Evolutionary conservation across 2,329 filamentous ascomycete genomes (phyloP).

Genomic region (Cladosporium austrohemisphaericum): DNA sequence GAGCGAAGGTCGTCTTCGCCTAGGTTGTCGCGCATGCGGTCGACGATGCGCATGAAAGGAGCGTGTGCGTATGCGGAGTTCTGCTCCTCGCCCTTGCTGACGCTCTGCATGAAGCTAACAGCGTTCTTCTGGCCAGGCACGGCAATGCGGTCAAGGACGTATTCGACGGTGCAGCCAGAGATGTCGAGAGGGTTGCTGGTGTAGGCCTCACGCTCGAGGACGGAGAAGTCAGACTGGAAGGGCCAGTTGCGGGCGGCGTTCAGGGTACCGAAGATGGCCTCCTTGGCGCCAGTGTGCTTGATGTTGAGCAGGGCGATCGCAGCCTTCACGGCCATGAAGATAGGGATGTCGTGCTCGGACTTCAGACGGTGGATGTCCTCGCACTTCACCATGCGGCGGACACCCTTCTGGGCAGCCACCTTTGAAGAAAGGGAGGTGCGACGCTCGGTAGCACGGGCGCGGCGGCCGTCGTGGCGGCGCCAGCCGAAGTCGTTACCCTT

Average conservation of each 20-base stretch:
- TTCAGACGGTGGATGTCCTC: constrained; percentile 30
- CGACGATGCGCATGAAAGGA: constrained; percentile 31
- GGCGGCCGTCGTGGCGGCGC: constrained; percentile 26
- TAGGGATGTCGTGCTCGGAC: constrained; percentile 29
- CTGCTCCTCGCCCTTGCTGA: constrained; percentile 30
- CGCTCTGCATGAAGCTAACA: constrained; percentile 30
- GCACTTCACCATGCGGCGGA: constrained; percentile 27
- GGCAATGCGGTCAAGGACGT: constrained; percentile 31
- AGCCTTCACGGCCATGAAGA: constrained; percentile 34
- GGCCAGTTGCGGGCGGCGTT: constrained; percentile 34
- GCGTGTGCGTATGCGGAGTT: constrained; percentile 30
- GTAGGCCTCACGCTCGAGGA: constrained; percentile 28
- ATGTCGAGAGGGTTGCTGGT: constrained; percentile 32
- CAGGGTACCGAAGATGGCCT: constrained; percentile 33
- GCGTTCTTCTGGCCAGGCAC: constrained; percentile 24
- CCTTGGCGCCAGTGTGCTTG: constrained; percentile 27
- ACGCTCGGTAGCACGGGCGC: constrained; percentile 27
- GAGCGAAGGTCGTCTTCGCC: constrained; percentile 27
- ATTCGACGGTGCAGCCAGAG: constrained; percentile 34
- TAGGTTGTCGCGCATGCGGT: constrained; percentile 28
- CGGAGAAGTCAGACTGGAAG: constrained; percentile 29
- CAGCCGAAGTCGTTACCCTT: constrained; percentile 31
- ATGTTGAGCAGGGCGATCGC: constrained; percentile 32
- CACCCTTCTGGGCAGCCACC: constrained; percentile 27
- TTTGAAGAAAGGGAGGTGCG: constrained; percentile 22